Evolutionary conservation across 2,329 filamentous ascomycete genomes (phyloP), one percentile per base, ranked within the genome.

Genomic region (Zymoseptoria crescenta): DNA sequence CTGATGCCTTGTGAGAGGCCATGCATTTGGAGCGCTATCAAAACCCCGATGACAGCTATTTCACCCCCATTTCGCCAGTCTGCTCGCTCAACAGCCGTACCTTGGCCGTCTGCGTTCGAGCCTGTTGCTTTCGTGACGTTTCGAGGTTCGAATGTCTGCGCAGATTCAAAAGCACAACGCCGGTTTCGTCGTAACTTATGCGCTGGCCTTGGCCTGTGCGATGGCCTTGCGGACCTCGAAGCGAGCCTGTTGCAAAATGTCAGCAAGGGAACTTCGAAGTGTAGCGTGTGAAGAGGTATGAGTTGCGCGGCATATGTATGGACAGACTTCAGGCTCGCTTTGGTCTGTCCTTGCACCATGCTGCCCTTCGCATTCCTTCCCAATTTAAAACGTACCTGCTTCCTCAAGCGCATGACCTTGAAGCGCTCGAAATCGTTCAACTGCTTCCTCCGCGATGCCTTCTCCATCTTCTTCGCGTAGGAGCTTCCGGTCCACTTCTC

Each of bases 381-480:
- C 27, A 29, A n/a, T 10, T 20, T 10, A 45, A 45, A 45, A 81
- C 83, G 70, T 76, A 92, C 90, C 88, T 96, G 92, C 87, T 99
- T 99, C 88, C 93, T 95, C 81, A 97, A 84, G 80, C 93, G 88
- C 86, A 97, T 84, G 74, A 97, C 94, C 89, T 99, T 96, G 91
- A 97, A 99, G 79, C 94, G 88, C 84, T 99, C 94, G 77, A 99
- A 99, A 85, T 99, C 94, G 80, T 87, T 95, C 70, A 99, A 84
- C 74, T 86, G 85, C 82, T 88, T 88, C 84, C 94, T 89, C 82
- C 90, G 88, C 80, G 89, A 84, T 73, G 85, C 84, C 81, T 90
- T 88, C 71, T 86, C 86, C 76, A 89, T 86, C 85, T 91, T 92
- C 90, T 99, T 94, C 74, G 92, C 91, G 87, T 89, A 96, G 79